A percentile compares a stretch with the other conserved stretches of the same genome.
Evolutionary conservation across 495 filamentous ascomycete species (phyloP).

Genomic region (Xylaria sp.): DNA sequence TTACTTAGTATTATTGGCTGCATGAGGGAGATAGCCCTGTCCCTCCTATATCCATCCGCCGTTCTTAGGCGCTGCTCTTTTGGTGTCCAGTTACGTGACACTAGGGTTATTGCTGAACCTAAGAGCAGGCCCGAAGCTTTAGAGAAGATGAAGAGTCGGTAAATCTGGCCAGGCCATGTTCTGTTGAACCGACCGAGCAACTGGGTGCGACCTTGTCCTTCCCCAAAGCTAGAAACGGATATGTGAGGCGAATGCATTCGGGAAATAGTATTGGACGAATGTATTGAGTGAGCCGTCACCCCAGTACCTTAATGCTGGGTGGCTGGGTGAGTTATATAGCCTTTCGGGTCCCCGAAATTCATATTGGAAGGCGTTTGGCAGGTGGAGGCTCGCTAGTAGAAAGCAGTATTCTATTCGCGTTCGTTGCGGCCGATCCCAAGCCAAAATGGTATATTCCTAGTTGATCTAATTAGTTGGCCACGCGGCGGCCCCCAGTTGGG

Average conservation of each 20-base stretch:
- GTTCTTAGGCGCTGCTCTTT: conserved; percentile 21
- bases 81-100: conserved; percentile 19
- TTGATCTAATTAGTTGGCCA: conserved; percentile 76
- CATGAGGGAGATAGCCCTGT: conserved; percentile 25
- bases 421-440: conserved; percentile 85
- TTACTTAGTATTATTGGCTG: conserved; percentile 21
- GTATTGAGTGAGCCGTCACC: neutral
- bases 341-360: conserved; percentile 48
- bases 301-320: conserved; percentile 27
- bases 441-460: conserved; percentile 83
- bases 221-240: conserved; percentile 19
- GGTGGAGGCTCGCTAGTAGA: conserved; percentile 68
- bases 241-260: conserved; percentile 20
- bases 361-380: conserved; percentile 61
- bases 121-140: conserved; percentile 26
- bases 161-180: conserved; percentile 30
- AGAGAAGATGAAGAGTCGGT: conserved; percentile 20
- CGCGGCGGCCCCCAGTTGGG: conserved; percentile 57
- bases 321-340: conserved; percentile 33
- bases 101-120: conserved; percentile 27
- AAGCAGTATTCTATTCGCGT: conserved; percentile 68
- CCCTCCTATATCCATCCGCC: conserved; percentile 7
- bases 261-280: too few relatives aligned
- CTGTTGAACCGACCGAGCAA: conserved; percentile 23
- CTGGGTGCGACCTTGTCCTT: conserved; percentile 29